Evolutionary conservation across 345 rosid genomes (phyloP).

Genomic region (Corchorus capsularis): DNA sequence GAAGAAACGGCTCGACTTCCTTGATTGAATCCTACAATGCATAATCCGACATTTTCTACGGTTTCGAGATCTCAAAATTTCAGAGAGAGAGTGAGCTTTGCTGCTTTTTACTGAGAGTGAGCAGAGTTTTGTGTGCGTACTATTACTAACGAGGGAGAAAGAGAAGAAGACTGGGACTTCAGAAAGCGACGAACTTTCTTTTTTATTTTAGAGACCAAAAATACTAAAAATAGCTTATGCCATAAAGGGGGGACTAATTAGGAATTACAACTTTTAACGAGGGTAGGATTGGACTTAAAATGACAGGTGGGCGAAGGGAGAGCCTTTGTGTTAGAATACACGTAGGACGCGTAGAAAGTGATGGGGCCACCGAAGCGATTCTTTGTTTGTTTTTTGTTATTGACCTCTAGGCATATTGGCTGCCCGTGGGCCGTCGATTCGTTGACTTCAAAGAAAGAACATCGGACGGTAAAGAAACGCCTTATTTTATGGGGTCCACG

Average conservation of each 20-base stretch:
- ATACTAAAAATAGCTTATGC: no score
- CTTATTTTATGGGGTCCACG: conserved; percentile 2
- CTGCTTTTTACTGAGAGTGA: background rate
- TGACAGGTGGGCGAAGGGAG: conserved; percentile 4
- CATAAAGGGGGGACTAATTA: background rate
- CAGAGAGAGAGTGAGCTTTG: background rate
- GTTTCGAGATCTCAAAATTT: conserved; percentile 18
- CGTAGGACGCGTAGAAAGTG: background rate
- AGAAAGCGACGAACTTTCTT: conserved; percentile 14
- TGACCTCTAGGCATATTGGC: background rate
- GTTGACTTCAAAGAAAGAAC: background rate
- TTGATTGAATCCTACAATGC: background rate
- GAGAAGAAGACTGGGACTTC: background rate
- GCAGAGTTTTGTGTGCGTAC: background rate
- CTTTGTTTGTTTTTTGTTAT: background rate
- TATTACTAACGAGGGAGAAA: background rate
- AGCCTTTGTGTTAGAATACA: background rate
- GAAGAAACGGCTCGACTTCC: conserved; percentile 7
- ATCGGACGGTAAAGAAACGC: conserved; percentile 12
- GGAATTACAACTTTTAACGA: background rate
- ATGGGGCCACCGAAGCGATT: conserved; percentile 12
- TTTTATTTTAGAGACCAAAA: background rate
- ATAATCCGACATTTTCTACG: conserved; percentile 15
- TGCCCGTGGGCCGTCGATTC: conserved; percentile 4
- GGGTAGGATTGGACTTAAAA: background rate